Percentiles rank a stretch among this genome's conserved stretches.
These are phyloP conservation scores for Aspergillus bombycis DNA, from an alignment of 2,329 filamentous ascomycete species.

Conservation along the genomic window DNA sequence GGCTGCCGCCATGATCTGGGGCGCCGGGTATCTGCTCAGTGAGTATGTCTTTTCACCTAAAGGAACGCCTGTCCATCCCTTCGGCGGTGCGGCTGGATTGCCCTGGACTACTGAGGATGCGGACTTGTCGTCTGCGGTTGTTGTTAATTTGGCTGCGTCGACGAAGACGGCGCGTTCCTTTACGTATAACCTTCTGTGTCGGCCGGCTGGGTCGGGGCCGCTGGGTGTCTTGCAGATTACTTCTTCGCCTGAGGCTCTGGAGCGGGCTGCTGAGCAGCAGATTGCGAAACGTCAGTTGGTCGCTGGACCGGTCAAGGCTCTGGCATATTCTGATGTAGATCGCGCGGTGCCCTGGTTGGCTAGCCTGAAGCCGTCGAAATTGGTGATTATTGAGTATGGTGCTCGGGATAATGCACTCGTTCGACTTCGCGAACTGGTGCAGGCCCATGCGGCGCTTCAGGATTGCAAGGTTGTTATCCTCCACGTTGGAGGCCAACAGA, in stretches of 20 bases:
- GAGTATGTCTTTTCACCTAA: constrained; percentile 32
- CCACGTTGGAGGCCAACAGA: constrained; percentile 10
- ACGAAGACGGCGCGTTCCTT: constrained; percentile 32
- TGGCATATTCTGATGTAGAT: constrained; percentile 10
- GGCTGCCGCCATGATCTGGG: constrained; percentile 28
- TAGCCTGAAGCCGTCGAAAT: constrained; percentile 7
- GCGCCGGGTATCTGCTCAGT: constrained; percentile 35
- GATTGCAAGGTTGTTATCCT: neutral
- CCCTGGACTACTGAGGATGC: constrained; percentile 35
- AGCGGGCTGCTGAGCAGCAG: neutral
- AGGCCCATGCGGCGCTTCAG: neutral
- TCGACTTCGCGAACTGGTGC: neutral
- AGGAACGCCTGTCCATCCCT: constrained; percentile 12
- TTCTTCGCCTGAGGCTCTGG: constrained; percentile 10
- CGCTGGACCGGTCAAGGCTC: neutral
- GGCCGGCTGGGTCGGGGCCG: constrained; percentile 5
- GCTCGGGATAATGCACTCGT: neutral
- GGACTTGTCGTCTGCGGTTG: constrained; percentile 39
- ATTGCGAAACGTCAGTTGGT: neutral
- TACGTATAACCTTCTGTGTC: constrained; percentile 4
- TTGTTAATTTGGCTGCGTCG: constrained; percentile 33
- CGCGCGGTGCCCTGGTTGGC: constrained; percentile 10
- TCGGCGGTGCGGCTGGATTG: constrained; percentile 18
- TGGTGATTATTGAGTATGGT: constrained; percentile 16
- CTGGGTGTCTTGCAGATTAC: constrained; percentile 16